A percentile compares a stretch with the other conserved stretches of the same genome.
Evolutionary conservation across 805 yeast species (phyloP).

Genomic region (Clavispora carvajalis): DNA sequence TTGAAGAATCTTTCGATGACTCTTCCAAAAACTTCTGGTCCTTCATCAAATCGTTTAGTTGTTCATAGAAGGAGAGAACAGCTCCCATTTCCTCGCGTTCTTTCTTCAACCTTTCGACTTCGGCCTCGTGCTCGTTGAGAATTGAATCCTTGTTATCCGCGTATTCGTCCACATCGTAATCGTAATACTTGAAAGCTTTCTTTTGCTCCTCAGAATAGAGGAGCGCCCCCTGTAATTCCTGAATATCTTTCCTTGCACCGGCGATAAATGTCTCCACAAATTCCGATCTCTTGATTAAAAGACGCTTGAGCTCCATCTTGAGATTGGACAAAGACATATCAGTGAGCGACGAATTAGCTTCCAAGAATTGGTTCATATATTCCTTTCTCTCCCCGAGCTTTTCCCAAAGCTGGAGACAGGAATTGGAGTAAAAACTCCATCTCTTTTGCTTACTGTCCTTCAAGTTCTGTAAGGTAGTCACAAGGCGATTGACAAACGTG

Average conservation of each 20-base stretch:
- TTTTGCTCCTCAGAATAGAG: constrained; percentile 53
- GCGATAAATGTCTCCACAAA: constrained; percentile 64
- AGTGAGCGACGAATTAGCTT: constrained; percentile 43
- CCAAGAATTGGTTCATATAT: constrained; percentile 39
- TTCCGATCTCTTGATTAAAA: constrained; percentile 55
- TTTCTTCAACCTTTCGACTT: constrained; percentile 46
- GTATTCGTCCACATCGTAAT: constrained; percentile 30
- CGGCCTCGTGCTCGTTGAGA: constrained; percentile 59
- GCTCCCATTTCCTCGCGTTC: constrained; percentile 50
- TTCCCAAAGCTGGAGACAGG: constrained; percentile 51
- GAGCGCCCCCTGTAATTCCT: constrained; percentile 56
- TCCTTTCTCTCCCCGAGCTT: constrained; percentile 47
- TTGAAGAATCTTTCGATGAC: constrained; percentile 72
- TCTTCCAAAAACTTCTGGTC: constrained; percentile 63
- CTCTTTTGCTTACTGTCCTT: constrained; percentile 33
- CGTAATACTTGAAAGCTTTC: constrained; percentile 39
- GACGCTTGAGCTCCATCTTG: constrained; percentile 49
- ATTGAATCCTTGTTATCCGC: constrained; percentile 52
- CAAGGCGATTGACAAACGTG: constrained; percentile 25
- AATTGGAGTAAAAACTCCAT: constrained; percentile 26
- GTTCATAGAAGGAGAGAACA: constrained; percentile 50
- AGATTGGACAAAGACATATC: constrained; percentile 44
- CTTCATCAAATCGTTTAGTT: constrained; percentile 47
- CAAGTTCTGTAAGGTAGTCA: constrained; percentile 26
- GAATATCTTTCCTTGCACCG: constrained; percentile 56